phyloP scores from a whole-genome alignment of 805 yeast genomes.

The Ogataea zsoltii region DNA sequence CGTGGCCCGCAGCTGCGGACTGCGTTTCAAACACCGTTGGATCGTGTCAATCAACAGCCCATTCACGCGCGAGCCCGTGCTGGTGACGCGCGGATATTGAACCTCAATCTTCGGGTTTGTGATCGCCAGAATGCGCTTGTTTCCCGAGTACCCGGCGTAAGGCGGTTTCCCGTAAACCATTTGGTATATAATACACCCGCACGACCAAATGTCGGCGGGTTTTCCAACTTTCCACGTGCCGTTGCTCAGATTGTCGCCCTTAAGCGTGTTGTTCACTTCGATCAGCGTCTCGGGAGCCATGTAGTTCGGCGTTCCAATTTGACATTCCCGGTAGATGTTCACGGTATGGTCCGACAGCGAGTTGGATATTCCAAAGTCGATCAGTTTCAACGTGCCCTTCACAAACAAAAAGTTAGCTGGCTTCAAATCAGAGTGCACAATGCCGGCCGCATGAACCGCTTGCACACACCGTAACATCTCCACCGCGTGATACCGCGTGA shows the following conservation, averaged over 20 bases:
- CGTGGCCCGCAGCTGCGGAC: conserved; percentile 67
- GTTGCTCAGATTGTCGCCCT: conserved; percentile 27
- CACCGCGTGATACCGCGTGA: conserved; percentile 74
- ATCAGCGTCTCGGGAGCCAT: conserved; percentile 97
- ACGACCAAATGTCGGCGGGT: conserved; percentile 97
- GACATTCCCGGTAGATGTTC: conserved; percentile 85
- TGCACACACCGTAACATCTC: conserved; percentile 81
- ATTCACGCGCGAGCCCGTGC: conserved; percentile 25
- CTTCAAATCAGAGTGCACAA: conserved; percentile 56
- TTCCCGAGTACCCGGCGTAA: conserved; percentile 74
- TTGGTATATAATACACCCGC: conserved; percentile 94
- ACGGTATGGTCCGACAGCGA: conserved; percentile 91
- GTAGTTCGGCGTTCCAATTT: conserved; percentile 93
- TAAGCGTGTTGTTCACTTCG: conserved; percentile 46
- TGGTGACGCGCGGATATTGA: conserved; percentile 51
- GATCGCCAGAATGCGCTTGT: conserved; percentile 78
- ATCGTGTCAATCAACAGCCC: conserved; percentile 62
- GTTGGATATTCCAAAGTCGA: conserved; percentile 96
- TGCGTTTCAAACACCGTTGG: conserved; percentile 67
- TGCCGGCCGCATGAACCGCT: conserved; percentile 84
- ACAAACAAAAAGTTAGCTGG: conserved; percentile 79
- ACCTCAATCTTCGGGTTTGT: conserved; percentile 81
- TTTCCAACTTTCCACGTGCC: conserved; percentile 78
- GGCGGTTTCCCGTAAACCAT: conserved; percentile 95
- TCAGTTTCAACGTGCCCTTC: conserved; percentile 79